Conservation (phyloP, 2,329 filamentous ascomycete genomes). For the Fusarium devonianum region DNA sequence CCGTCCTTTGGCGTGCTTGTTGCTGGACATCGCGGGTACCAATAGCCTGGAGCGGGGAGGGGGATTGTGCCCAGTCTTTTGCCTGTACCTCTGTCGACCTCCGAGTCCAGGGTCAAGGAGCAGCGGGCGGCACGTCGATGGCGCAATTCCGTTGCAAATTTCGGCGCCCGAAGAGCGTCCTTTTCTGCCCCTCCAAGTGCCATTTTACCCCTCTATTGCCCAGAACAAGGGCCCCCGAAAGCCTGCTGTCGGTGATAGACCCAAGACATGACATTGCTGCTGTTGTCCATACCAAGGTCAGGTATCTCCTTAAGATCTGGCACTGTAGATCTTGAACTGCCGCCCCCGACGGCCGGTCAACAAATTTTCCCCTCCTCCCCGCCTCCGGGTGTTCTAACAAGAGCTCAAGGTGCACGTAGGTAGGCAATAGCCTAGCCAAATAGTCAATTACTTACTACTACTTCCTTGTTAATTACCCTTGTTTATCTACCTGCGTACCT, state of each 20-base stretch:
- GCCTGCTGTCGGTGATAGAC: slow-evolving; percentile 27
- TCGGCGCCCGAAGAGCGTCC: slow-evolving; percentile 30
- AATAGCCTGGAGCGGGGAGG: neutral
- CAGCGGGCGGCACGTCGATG: slow-evolving; percentile 34
- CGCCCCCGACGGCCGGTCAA: slow-evolving; percentile 34
- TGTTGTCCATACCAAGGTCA: slow-evolving; percentile 5
- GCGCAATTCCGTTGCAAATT: slow-evolving; percentile 40
- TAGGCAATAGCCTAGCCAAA: too few species aligned
- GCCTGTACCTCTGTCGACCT: neutral
- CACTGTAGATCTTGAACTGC: slow-evolving; percentile 23
- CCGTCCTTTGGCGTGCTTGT: too few species aligned
- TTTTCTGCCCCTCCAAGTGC: slow-evolving; percentile 27
- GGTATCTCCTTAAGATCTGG: slow-evolving; percentile 29
- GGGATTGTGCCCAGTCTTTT: neutral
- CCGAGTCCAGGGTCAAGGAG: slow-evolving; percentile 8
- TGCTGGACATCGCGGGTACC: neutral
- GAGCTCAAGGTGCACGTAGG: too few species aligned
- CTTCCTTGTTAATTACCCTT: too few species aligned
- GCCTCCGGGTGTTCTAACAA: slow-evolving; percentile 1
- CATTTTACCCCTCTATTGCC: slow-evolving; percentile 36
- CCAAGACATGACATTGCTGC: slow-evolving; percentile 22
- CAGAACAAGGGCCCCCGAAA: slow-evolving; percentile 24
- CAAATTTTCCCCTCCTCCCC: slow-evolving; percentile 19
- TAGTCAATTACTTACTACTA: too few species aligned
- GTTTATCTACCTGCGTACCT: too few species aligned